Evolutionary conservation across 768 basidiomycete species (phyloP).

Genomic region (Bullera alba): DNA sequence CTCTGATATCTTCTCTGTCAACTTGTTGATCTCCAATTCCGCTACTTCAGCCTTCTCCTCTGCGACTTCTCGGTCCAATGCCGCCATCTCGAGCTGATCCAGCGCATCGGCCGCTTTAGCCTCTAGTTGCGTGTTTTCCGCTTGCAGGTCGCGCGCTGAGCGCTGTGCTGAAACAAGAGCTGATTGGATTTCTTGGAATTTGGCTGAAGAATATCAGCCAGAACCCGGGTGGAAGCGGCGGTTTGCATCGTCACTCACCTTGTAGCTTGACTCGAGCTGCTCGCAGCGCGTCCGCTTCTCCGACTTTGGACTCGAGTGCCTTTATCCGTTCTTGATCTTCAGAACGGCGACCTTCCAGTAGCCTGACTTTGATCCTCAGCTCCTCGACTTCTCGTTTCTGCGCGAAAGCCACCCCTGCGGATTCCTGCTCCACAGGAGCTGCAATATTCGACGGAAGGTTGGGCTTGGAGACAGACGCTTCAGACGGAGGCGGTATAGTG

Average conservation of each 20-base stretch:
- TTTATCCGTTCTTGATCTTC: constrained; percentile 80
- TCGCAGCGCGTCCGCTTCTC: constrained; percentile 76
- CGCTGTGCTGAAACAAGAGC: constrained; percentile 71
- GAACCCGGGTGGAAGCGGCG: neutral
- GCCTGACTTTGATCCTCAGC: constrained; percentile 70
- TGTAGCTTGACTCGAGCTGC: constrained; percentile 82
- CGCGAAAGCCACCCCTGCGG: constrained; percentile 5
- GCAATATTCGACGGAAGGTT: too few species aligned
- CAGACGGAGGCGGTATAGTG: neutral
- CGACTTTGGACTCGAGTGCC: constrained; percentile 73
- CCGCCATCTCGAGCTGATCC: constrained; percentile 89
- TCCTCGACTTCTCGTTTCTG: constrained; percentile 54
- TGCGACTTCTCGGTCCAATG: constrained; percentile 92
- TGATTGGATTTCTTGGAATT: constrained; percentile 70
- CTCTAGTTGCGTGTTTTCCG: constrained; percentile 69
- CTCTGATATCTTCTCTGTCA: constrained; percentile 69
- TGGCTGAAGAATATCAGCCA: constrained; percentile 56
- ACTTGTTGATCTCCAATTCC: constrained; percentile 67
- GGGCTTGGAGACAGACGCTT: neutral
- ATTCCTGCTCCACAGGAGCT: neutral
- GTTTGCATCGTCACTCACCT: constrained; percentile 31
- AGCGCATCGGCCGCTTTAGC: constrained; percentile 65
- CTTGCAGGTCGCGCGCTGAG: constrained; percentile 62
- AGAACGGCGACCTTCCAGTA: constrained; percentile 75
- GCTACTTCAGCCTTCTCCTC: constrained; percentile 82